phyloP scores from a whole-genome alignment of 2,329 filamentous ascomycete genomes.

The Neodidymelliopsis sp. region DNA sequence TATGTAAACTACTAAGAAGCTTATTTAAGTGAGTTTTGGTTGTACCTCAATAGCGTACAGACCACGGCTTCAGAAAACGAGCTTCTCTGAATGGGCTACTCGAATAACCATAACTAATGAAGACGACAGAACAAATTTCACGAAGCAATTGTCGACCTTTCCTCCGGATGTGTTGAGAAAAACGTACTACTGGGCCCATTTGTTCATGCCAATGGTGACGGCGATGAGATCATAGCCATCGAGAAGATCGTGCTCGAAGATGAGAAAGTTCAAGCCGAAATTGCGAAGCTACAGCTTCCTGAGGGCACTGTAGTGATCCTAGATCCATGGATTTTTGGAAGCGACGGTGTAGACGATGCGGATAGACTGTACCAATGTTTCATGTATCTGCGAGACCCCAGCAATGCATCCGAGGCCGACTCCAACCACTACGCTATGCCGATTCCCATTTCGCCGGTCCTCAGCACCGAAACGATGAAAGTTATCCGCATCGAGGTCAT shows the following conservation, averaged over 20 bases:
- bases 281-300: conserved; percentile 66
- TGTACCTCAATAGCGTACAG: not conserved
- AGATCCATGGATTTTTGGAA: conserved; percentile 75
- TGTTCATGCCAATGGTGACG: conserved; percentile 64
- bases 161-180: conserved; percentile 58
- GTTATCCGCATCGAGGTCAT: conserved; percentile 74
- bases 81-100: too few relatives aligned
- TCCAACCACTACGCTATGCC: conserved; percentile 75
- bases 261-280: conserved; percentile 63
- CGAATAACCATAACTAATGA: conserved; percentile 7
- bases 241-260: conserved; percentile 65
- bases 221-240: conserved; percentile 66
- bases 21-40: not conserved
- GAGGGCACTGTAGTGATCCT: conserved; percentile 63
- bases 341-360: conserved; percentile 58
- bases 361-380: conserved; percentile 68
- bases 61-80: too few relatives aligned
- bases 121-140: conserved; percentile 65
- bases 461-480: conserved; percentile 68
- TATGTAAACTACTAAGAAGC: conserved; percentile 46
- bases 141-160: conserved; percentile 66
- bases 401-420: conserved; percentile 66
- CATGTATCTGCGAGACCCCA: conserved; percentile 70
- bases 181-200: conserved; percentile 67
- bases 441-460: conserved; percentile 70